Base-by-base conservation (phyloP, 139 green algal genomes). In the Chlamydomonas sphaeroides region DNA sequence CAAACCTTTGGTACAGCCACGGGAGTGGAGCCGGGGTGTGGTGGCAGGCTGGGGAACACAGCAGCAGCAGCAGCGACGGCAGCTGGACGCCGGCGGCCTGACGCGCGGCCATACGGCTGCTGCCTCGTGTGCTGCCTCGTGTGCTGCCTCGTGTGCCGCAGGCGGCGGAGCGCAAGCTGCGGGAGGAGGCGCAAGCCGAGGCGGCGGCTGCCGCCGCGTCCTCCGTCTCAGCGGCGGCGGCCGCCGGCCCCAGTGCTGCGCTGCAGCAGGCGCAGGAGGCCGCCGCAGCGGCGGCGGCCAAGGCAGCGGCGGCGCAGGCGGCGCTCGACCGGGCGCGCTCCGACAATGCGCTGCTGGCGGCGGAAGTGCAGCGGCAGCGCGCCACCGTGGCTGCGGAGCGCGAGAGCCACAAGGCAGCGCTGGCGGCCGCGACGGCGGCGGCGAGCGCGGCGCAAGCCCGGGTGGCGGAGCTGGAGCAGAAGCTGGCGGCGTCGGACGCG, bases 331-430 rank as follows among this genome's bases (percentile, higher is more conserved):
- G 59, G 0, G 74, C 74, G 25, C 74, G 74, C 0, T 59, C 74
- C 10, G 74, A 80, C 74, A 80, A 80, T 14, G 74, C 74, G 38
- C 59, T 80, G 59, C n/a, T 80, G n/a, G 74, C 74, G 18, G 26
- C 38, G 38, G 74, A 80, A 59, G 74, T 80, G 20, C 59, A 80
- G 74, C 74, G 74, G 30, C 74, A 71, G 57, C 74, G 74, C 5
- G 23, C 41, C 3, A 20, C 17, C 17, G 59, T n/a, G 41, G 74
- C 59, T 15, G 7, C 32, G 74, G 74, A 80, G 74, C 59, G 74
- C 30, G 74, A 80, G 74, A 59, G 41, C 7, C 74, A 80, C 74
- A 61, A 45, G 59, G 59, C 39, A 1, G 57, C 42, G 39, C 18
- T 61, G 38, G 74, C 74, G 74, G 41, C 59, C 59, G 17, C 15